Conservation (phyloP, 2,329 filamentous ascomycete species). For the Nigrospora sphaerica region DNA sequence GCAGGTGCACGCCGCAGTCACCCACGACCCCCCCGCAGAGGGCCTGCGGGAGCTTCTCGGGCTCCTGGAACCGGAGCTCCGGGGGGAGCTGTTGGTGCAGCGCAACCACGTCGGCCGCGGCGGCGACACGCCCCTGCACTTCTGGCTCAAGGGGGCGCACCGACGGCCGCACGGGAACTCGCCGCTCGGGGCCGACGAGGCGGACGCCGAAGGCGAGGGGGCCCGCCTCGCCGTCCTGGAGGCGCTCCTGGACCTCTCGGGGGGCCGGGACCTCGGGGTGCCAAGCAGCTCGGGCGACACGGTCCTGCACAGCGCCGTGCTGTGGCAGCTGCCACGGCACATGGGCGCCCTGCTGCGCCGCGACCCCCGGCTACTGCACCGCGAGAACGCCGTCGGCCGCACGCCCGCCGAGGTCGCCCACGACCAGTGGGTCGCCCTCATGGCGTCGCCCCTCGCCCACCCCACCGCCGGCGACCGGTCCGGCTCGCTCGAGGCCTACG, state of each 20-base stretch:
- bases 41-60: conserved; percentile 42
- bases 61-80: conserved; percentile 49
- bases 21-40: conserved; percentile 20
- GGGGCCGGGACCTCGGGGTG: conserved; percentile 47
- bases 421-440: conserved; percentile 39
- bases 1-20: conserved; percentile 42
- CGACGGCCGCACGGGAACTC: neutral
- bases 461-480: conserved; percentile 1
- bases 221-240: conserved; percentile 34
- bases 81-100: conserved; percentile 51
- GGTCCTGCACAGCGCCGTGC: conserved; percentile 51
- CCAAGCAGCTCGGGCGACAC: conserved; percentile 61
- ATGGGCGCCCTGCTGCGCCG: conserved; percentile 42
- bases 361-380: conserved; percentile 53
- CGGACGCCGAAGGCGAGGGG: conserved; percentile 12
- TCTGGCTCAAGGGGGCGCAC: conserved; percentile 37
- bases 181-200: conserved; percentile 4
- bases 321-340: conserved; percentile 25
- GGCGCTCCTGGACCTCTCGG: conserved; percentile 46
- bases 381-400: conserved; percentile 70
- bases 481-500: neutral
- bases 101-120: conserved; percentile 43
- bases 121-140: conserved; percentile 58
- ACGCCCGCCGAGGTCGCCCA: conserved; percentile 64
- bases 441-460: conserved; percentile 19